Evolutionary conservation across 345 rosid genomes (phyloP), one percentile per base, ranked within the genome.

Genomic region (Salix arbutifolia): DNA sequence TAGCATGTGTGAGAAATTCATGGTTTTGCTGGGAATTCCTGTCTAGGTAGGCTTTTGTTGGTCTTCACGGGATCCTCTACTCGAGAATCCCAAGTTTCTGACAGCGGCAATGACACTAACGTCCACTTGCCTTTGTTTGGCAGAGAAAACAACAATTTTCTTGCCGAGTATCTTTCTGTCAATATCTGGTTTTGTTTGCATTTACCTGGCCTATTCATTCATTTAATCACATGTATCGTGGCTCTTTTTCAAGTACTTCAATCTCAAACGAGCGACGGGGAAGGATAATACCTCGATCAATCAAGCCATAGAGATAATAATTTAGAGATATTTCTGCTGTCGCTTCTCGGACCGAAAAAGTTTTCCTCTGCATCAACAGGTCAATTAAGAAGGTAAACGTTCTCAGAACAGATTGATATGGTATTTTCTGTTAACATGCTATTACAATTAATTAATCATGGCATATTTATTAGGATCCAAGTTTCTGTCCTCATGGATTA

Each of bases 131-230:
- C 74, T 75, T 66, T 72, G 28, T 79, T 67, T 74, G 7, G 74
- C 76, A 62, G 67, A 67, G 73, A 64, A 76, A 64, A 81, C 44
- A 73, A 35, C 65, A 71, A 79, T 53, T 52, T 65, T 77, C 82
- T 74, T 76, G 68, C 75, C 74, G n/a, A 70, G 77, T 74, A 69
- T 58, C 53, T 78, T 71, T 70, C 81, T 78, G 88, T 87, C 86
- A 76, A 74, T 61, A 64, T 74, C 72, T 76, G 75, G 72, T 35
- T 38, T 56, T 44, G 40, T n/a, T 65, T 62, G 53, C 72, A 19
- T 80, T 77, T 40, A 69, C 77, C 62, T 70, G 58, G 76, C 69
- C 73, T 69, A 37, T 64, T 37, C 67, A 28, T 76, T 33, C 72
- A 68, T 74, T 69, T 74, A 66, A 37, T 61, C 81, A 66, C 82